Percentiles rank a stretch among this genome's conserved stretches.
phyloP scores from a whole-genome alignment of 208 protist species.

The Phytomonas francai region DNA sequence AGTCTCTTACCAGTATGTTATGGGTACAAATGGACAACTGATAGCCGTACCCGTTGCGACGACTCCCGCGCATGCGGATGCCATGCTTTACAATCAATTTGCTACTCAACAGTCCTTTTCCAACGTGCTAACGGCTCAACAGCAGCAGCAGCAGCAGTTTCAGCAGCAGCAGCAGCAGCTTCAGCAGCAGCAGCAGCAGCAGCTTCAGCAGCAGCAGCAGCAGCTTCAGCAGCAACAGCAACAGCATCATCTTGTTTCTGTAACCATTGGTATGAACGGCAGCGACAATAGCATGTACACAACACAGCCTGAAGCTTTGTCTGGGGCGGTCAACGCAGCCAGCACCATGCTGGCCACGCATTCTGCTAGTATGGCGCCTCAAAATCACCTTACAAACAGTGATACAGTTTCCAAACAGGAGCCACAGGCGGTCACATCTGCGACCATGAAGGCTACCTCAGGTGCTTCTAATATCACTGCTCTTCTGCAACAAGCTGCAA shows the following conservation, averaged over 20 bases:
- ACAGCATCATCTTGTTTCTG: not conserved
- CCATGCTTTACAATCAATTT: not conserved
- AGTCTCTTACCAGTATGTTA: slow-evolving; percentile 12
- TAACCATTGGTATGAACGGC: not conserved
- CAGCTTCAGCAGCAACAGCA: slow-evolving; percentile 10
- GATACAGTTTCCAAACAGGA: no score
- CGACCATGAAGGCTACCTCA: no score
- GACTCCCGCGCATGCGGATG: no score
- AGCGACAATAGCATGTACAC: not conserved
- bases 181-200: slow-evolving; percentile 17
- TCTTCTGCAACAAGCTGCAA: no score
- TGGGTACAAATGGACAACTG: slow-evolving; percentile 1
- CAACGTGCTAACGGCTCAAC: not conserved
- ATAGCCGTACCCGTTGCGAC: no score
- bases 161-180: slow-evolving; percentile 15
- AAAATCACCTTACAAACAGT: no score
- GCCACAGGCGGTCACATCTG: no score
- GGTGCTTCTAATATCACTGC: no score
- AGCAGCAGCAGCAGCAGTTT: slow-evolving; percentile 15
- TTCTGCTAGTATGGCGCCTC: no score
- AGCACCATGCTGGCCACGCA: no score
- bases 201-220: slow-evolving; percentile 6
- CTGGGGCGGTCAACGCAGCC: no score
- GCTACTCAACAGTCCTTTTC: slow-evolving; percentile 3
- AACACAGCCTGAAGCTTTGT: not conserved